Conservation (phyloP, 129 eudicot species). For the Escallonia herrerae region DNA sequence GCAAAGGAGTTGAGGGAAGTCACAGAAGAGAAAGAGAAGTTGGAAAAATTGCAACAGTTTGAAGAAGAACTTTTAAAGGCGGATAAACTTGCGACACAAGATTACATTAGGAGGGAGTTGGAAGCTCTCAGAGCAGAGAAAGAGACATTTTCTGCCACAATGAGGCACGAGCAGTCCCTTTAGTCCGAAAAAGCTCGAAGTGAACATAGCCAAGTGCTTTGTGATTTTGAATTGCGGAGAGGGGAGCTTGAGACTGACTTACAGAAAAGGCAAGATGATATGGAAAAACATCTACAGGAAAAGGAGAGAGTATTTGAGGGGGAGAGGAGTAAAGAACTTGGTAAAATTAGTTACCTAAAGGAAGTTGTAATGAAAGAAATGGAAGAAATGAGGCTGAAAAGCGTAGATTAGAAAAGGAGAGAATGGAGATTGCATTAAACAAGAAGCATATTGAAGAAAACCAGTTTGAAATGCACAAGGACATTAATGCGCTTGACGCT, state of each 20-base stretch:
- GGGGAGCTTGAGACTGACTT: conserved; percentile 49
- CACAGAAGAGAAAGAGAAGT: conserved; percentile 36
- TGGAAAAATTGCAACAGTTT: conserved; percentile 34
- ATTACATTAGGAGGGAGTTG: conserved; percentile 30
- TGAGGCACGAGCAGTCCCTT: conserved; percentile 49
- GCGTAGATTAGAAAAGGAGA: conserved; percentile 46
- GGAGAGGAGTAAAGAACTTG: conserved; percentile 41
- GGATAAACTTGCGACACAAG: conserved; percentile 46
- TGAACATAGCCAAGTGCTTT: conserved; percentile 44
- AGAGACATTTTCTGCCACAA: conserved; percentile 60
- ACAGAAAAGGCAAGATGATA: conserved; percentile 42
- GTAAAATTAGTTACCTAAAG: conserved; percentile 39
- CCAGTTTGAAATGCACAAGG: conserved; percentile 66
- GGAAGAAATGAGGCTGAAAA: conserved; percentile 52
- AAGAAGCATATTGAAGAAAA: conserved; percentile 47
- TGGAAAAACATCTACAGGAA: conserved; percentile 46
- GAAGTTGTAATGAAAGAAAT: conserved; percentile 41
- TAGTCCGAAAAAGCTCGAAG: conserved; percentile 37
- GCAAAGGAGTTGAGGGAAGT: conserved; percentile 37
- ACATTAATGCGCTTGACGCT: conserved; percentile 55
- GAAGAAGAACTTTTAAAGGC: conserved; percentile 53
- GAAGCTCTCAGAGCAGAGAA: conserved; percentile 50
- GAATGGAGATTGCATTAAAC: conserved; percentile 39
- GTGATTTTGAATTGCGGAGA: conserved; percentile 52
- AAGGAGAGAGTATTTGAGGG: conserved; percentile 53